Base-by-base conservation (phyloP, 192 early-diverging fungal genomes). In the Phlyctochytrium planicorne region DNA sequence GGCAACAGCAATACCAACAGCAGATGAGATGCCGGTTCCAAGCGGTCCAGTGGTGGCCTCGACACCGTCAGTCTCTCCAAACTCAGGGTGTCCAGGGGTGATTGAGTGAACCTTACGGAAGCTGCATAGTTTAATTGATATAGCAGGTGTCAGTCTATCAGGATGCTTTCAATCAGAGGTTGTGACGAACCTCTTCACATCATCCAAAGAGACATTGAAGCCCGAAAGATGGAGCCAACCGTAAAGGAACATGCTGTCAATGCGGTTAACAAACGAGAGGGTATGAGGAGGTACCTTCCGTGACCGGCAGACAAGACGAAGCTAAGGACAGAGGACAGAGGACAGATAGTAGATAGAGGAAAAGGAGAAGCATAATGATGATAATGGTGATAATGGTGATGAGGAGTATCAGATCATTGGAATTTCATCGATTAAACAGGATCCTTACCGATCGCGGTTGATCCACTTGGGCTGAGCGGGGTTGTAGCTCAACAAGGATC, bases 231-330 rank as follows among this genome's bases (percentile, higher is more conserved):
- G 97, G 62, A 93, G 84, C 60, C 94, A 75, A 47, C 91, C 81
- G 76, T 98, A 98, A 75, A 93, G 92, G 66, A 98, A 71, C 95
- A 96, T 65, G 68, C 69, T 71, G 52, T 14, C 2, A 52, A 65
- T 23, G 61, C 25, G 20, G 2, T 1, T 16, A 40, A 52, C 52
- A 30, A 59, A 52, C 20, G 14, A 14, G 24, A 52, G 14, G 24
- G 34, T 34, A 14, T 1, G 53, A 23, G 53, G 0, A 57, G 29
- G 12, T 30, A 71, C 69, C 69, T 71, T 63, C 69, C 97, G 78
- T 98, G 97, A 30, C 97, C 97, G 78, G 97, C 97, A 53, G 95
- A 98, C 63, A 99, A 84, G 20, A 99, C 91, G 67, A 99, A 99
- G 32, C 69, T 71, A 35, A 17, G 60, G 30, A 3, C 16, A 23